Percentiles rank a stretch among this genome's conserved stretches.
These are phyloP conservation scores for Postia placenta DNA, from an alignment of 768 basidiomycete species.

Conservation along the genomic window DNA sequence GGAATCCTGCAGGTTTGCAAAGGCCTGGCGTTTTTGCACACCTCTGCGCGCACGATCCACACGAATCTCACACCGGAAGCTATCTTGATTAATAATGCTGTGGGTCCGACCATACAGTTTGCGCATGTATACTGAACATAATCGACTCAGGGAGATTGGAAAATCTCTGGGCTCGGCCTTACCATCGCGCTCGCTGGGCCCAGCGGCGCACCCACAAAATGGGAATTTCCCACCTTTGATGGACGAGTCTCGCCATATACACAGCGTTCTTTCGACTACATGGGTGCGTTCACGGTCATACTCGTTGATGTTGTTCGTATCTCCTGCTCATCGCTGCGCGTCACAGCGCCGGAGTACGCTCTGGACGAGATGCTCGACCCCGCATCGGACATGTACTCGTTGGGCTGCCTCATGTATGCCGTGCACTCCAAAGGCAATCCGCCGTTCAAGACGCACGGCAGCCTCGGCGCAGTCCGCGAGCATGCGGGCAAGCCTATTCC, in stretches of 20 bases:
- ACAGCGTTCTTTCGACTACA: constrained; percentile 92
- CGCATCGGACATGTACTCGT: constrained; percentile 87
- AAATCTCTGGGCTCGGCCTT: constrained; percentile 84
- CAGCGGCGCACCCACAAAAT: constrained; percentile 70
- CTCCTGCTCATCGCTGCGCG: too few species aligned
- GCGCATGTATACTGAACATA: background rate
- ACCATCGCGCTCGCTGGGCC: constrained; percentile 69
- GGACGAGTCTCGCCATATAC: constrained; percentile 70
- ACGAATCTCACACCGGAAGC: constrained; percentile 85
- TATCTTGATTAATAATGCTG: constrained; percentile 84
- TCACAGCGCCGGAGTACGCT: constrained; percentile 86
- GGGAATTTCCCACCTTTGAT: constrained; percentile 91
- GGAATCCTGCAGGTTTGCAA: constrained; percentile 92
- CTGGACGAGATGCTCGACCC: constrained; percentile 84
- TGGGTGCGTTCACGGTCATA: constrained; percentile 60
- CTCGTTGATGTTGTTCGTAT: too few species aligned
- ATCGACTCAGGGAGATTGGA: constrained; percentile 86
- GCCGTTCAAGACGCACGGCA: constrained; percentile 83
- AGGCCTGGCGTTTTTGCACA: constrained; percentile 85
- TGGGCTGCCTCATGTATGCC: constrained; percentile 87
- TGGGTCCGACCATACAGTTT: constrained; percentile 30
- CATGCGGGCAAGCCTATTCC: constrained; percentile 58
- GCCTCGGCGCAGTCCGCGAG: constrained; percentile 61
- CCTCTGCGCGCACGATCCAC: constrained; percentile 87
- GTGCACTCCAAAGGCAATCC: constrained; percentile 85